Conservation (phyloP, 441 rosid species). For the Adansonia gregorii region DNA sequence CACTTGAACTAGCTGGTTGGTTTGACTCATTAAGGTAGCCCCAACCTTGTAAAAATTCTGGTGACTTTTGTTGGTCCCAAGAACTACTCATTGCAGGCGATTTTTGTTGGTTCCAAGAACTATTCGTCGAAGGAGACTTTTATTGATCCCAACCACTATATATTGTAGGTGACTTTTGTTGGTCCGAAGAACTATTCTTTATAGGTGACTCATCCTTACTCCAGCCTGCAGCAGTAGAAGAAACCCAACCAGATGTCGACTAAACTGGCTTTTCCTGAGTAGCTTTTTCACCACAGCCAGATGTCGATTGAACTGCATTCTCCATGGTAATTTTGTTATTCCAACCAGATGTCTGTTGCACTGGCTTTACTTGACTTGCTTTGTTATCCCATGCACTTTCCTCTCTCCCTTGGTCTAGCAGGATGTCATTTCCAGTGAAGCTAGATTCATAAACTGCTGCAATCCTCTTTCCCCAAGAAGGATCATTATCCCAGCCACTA, state of each 20-base stretch:
- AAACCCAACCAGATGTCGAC: conserved; percentile 4
- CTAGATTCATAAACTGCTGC: too few relatives aligned
- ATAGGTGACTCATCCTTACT: conserved; percentile 11
- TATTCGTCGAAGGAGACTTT: neutral
- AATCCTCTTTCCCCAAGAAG: too few relatives aligned
- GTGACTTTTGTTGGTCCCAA: conserved; percentile 23
- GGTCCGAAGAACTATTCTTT: conserved; percentile 11
- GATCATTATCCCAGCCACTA: too few relatives aligned
- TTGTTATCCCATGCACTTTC: conserved; percentile 14
- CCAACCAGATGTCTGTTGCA: conserved; percentile 14
- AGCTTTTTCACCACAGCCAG: conserved; percentile 15
- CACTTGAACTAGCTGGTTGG: conserved; percentile 15
- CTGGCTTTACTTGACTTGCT: conserved; percentile 10
- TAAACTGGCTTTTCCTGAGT: neutral
- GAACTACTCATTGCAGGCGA: conserved; percentile 13
- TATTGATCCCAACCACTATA: conserved; percentile 7
- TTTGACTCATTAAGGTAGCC: conserved; percentile 12
- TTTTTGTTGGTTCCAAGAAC: conserved; percentile 19
- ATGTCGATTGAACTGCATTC: neutral
- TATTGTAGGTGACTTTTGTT: neutral
- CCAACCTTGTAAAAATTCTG: conserved; percentile 20
- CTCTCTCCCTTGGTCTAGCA: neutral
- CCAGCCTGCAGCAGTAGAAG: conserved; percentile 23
- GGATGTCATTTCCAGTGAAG: conserved; percentile 3
- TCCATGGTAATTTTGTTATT: conserved; percentile 13